Base-by-base conservation (phyloP, 306 rosid species). In the Pachyrhizus erosus region DNA sequence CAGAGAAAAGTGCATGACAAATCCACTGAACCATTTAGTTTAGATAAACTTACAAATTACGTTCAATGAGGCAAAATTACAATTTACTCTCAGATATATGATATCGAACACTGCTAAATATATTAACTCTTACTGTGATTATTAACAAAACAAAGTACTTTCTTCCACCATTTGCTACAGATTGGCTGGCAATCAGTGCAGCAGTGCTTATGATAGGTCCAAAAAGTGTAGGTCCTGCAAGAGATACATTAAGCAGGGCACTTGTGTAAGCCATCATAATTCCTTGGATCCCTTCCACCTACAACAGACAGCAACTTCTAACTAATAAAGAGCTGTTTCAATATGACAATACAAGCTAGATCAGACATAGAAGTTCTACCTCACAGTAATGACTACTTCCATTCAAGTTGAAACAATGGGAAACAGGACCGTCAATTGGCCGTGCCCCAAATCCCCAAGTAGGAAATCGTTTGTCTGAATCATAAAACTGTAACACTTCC, bases 221-320 rank as follows among this genome's bases (percentile, higher is more conserved):
- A 83, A 93, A 93, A 75, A 93, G 94, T 24, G 96, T 91, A 9
- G 96, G 97, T 78, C 97, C 97, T 17, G 96, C 96, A 72, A 91
- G 96, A 87, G 97, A 91, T 62, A 93, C 97, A 76, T 93, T 93
- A 82, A 73, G 91, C 43, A 93, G 90, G 57, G 97, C 97, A 89
- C 97, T 90, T 29, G 88, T 79, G 84, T 93, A 91, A 69, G 96
- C 92, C 92, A 80, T 86, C 96, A 93, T 87, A 76, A 93, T 93
- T 76, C 97, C 96, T 83, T 87, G 96, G 82, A 90, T 86, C 86
- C 97, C 97, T 84, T 93, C 96, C 87, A 93, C 97, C 97, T 93
- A 90, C 76, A 84, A 70, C 73, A 87, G 83, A 72, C 48, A 46
- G 48, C 23, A 70, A 58, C 70, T 27, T 14, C 37, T 70, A 69